phyloP scores from a whole-genome alignment of 2,329 filamentous ascomycete species.

The Fusarium brevicatenulatum region DNA sequence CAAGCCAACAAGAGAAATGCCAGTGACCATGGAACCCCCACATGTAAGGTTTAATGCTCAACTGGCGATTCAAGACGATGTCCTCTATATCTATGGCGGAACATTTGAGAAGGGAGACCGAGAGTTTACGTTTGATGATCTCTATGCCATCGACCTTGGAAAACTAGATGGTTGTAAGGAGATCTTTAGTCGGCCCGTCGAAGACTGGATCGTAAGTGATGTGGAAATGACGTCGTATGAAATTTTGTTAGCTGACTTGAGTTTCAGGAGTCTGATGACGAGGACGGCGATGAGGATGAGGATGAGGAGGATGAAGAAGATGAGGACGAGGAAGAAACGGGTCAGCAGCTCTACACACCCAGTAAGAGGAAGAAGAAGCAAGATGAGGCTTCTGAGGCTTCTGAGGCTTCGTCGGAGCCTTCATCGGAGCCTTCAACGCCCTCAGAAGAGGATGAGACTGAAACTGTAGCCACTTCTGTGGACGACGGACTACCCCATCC shows the following conservation, averaged over 20 bases:
- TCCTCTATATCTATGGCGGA: conserved; percentile 92
- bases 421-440: conserved; percentile 40
- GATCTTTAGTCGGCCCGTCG: conserved; percentile 83
- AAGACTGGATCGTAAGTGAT: conserved; percentile 79
- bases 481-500: conserved; percentile 82
- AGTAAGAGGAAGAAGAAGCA: conserved; percentile 68
- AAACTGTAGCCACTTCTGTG: conserved; percentile 62
- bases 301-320: conserved; percentile 70
- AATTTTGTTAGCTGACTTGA: conserved; percentile 19
- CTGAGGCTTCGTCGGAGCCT: conserved; percentile 51
- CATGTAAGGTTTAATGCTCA: conserved; percentile 92
- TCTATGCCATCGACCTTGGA: conserved; percentile 92
- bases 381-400: conserved; percentile 56
- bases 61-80: conserved; percentile 89
- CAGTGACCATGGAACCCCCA: conserved; percentile 82
- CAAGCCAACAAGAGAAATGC: conserved; percentile 69
- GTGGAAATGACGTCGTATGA: not conserved
- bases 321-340: conserved; percentile 62
- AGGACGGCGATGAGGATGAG: conserved; percentile 66
- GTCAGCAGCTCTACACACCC: conserved; percentile 57
- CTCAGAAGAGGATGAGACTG: conserved; percentile 59
- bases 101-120: conserved; percentile 95
- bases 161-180: conserved; percentile 95
- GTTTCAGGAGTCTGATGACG: conserved; percentile 65
- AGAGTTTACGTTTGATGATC: conserved; percentile 94